Evolutionary conservation across 2,329 filamentous ascomycete genomes (phyloP), one percentile per base, ranked within the genome.

Genomic region (Fusarium sp.): DNA sequence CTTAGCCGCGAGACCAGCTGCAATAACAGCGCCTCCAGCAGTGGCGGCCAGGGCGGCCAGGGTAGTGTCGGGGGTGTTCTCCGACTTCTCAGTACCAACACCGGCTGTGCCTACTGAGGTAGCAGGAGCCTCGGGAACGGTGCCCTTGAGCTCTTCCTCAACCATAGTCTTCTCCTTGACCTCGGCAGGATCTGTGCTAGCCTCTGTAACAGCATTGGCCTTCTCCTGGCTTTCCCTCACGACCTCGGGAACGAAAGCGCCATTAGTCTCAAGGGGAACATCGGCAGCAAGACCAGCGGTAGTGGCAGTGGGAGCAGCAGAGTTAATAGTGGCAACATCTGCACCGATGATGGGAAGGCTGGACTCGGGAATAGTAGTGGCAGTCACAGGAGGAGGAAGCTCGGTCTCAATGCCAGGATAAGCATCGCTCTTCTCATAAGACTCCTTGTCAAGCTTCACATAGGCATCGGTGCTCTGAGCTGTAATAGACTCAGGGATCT

Each of bases 371-470:
- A 96, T 94, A 78, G 92, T 83, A 80, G 85, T 90, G 67, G 84
- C 86, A 47, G 86, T 84, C 60, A 90, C 80, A 12, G 85, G 84
- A 30, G 89, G 87, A 38, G 89, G 87, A 38, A 90, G 77, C 59
- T 84, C 80, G 51, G 85, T 82, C 71, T 82, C 79, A 56, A 83
- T 75, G 71, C 86, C 87, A 53, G 86, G 84, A 44, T 90, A 80
- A 61, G 90, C 87, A 76, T 92, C 92, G 69, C 90, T 90, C 80
- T 92, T 92, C 79, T 97, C 91, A 80, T 98, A 98, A 3, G 93
- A 95, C 73, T 90, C 92, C 79, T 94, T 87, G 79, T 98, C 94
- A 22, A 93, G 87, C 76, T 90, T 88, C 76, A 97, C 87, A 53
- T 94, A 91, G 65, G 84, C 83, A 78, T 93, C 91, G 74, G 88